phyloP scores from a whole-genome alignment of 1,284 basidiomycete genomes.

The Ceratobasidium sp. region DNA sequence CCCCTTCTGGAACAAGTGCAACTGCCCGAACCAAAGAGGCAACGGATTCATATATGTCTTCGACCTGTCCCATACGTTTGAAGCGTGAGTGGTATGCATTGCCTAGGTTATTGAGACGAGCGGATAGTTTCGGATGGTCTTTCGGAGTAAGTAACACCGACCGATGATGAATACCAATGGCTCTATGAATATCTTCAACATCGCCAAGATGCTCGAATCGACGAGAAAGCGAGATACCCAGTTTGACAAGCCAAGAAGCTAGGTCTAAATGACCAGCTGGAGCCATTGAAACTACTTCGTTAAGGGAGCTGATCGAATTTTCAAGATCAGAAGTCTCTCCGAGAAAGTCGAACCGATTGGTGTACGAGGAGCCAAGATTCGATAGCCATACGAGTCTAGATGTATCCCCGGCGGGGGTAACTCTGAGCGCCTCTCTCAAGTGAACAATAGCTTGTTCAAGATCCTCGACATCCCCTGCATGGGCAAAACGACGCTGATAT shows the following conservation, averaged over 20 bases:
- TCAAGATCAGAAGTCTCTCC: background rate
- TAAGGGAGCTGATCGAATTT: background rate
- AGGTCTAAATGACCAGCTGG: background rate
- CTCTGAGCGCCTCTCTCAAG: background rate
- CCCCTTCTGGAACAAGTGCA: too few species aligned
- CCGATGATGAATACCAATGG: background rate
- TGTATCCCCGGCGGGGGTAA: background rate
- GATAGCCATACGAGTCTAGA: background rate
- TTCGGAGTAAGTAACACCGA: background rate
- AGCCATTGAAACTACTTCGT: background rate
- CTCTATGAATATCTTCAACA: background rate
- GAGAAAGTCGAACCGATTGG: background rate
- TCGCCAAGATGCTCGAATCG: background rate
- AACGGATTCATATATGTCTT: too few species aligned
- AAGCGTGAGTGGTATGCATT: too few species aligned
- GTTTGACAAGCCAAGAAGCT: too few species aligned
- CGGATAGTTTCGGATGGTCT: background rate
- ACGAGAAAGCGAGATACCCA: too few species aligned
- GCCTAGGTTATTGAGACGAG: background rate
- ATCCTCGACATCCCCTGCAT: background rate
- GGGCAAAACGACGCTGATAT: background rate
- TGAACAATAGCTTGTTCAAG: slow-evolving; percentile 1
- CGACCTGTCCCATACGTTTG: too few species aligned
- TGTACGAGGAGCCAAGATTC: background rate
- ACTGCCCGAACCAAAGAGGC: too few species aligned